phyloP scores from a whole-genome alignment of 78 protist species.

The Speleostelium caveatum region DNA sequence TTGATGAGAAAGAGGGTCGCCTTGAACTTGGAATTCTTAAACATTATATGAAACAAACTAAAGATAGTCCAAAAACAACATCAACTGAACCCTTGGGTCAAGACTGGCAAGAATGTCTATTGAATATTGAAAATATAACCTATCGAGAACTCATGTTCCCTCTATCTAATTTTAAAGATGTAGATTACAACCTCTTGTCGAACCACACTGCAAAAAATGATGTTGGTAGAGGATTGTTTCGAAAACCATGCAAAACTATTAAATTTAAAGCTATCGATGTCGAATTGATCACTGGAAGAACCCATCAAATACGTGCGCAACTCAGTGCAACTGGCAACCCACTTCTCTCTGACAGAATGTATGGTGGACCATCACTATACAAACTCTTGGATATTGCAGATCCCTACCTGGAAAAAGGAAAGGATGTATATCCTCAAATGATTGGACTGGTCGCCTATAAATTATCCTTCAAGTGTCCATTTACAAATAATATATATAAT shows the following conservation, averaged over 20 bases:
- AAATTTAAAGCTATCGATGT: slow-evolving; percentile 15
- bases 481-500: background rate
- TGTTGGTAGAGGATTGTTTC: slow-evolving; percentile 26
- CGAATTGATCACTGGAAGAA: slow-evolving; percentile 60
- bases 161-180: slow-evolving; percentile 2
- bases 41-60: slow-evolving; percentile 33
- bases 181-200: background rate
- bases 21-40: slow-evolving; percentile 12
- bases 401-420: background rate
- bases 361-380: slow-evolving; percentile 42
- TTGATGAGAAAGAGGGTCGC: background rate
- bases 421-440: slow-evolving; percentile 20
- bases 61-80: slow-evolving; percentile 2
- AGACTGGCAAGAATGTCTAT: slow-evolving; percentile 42
- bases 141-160: background rate
- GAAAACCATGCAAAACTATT: background rate
- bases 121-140: background rate
- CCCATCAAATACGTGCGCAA: slow-evolving; percentile 71
- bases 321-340: slow-evolving; percentile 32
- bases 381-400: background rate
- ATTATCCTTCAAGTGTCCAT: slow-evolving; percentile 53
- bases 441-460: slow-evolving; percentile 40
- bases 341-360: slow-evolving; percentile 41
- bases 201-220: background rate
- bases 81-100: background rate